Percentiles rank a stretch among this genome's conserved stretches.
Conservation (phyloP, 306 rosid genomes). For the Pachyrhizus erosus region DNA sequence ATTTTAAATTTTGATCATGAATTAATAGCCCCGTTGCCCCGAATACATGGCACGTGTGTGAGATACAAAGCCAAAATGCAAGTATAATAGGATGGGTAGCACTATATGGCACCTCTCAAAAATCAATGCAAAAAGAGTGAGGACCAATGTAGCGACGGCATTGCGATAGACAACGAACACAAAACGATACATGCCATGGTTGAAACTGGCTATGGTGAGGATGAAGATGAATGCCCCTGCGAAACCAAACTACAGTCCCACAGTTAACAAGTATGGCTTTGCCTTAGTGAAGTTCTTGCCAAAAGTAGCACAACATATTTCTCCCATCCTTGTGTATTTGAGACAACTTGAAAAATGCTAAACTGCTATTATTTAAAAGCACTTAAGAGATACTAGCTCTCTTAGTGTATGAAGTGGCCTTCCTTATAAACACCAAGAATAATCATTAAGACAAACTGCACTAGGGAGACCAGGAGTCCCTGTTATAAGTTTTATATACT, state of each 20-base stretch:
- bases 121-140: constrained; percentile 65
- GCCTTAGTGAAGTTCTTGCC: constrained; percentile 42
- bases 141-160: constrained; percentile 59
- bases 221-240: constrained; percentile 66
- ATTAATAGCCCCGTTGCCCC: not conserved
- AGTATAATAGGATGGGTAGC: not conserved
- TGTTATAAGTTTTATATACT: not conserved
- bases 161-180: constrained; percentile 75
- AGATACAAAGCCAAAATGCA: not conserved
- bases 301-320: not conserved
- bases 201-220: constrained; percentile 59
- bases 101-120: constrained; percentile 73
- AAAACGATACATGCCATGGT: constrained; percentile 65
- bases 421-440: constrained; percentile 37
- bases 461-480: too few relatives aligned
- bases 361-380: not conserved
- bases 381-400: not conserved
- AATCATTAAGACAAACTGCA: constrained; percentile 33
- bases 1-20: not conserved
- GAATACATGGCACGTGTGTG: not conserved
- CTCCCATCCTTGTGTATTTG: constrained; percentile 20
- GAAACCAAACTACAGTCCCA: constrained; percentile 63
- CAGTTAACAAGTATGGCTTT: constrained; percentile 61
- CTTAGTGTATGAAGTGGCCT: constrained; percentile 13
- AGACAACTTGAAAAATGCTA: not conserved